A percentile compares a stretch with the other conserved stretches of the same genome.
These are phyloP conservation scores for Mycena chlorophos DNA, from an alignment of 768 basidiomycete genomes.

Conservation along the genomic window DNA sequence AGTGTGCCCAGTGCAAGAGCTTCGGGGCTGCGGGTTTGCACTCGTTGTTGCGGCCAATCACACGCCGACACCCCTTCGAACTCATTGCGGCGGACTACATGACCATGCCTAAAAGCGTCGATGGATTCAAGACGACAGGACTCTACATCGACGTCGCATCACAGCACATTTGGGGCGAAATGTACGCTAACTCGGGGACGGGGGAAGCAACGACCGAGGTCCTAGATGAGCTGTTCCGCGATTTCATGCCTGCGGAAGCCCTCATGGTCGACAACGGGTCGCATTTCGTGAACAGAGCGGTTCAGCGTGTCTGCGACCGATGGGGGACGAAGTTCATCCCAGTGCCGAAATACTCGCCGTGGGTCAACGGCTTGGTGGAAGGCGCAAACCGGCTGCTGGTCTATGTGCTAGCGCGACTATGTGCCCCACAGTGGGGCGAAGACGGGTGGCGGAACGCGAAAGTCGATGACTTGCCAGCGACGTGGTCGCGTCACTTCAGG, in stretches of 20 bases:
- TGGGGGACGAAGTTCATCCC: constrained; percentile 10
- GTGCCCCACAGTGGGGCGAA: constrained; percentile 20
- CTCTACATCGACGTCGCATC: constrained; percentile 21
- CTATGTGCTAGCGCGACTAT: constrained; percentile 17
- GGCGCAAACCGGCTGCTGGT: constrained; percentile 25
- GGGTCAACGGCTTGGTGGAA: constrained; percentile 29
- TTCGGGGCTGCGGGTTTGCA: constrained; percentile 25
- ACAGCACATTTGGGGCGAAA: constrained; percentile 26
- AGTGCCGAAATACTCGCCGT: constrained; percentile 25
- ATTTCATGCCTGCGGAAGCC: constrained; percentile 9
- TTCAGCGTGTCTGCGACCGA: constrained; percentile 16
- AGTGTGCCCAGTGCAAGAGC: constrained; percentile 28
- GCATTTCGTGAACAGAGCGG: constrained; percentile 25
- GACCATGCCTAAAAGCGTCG: constrained; percentile 23
- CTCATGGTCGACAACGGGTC: constrained; percentile 29
- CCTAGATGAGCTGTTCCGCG: constrained; percentile 19
- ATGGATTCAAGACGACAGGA: constrained; percentile 16
- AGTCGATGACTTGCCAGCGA: constrained; percentile 13
- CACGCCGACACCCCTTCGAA: constrained; percentile 27
- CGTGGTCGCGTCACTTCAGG: constrained; percentile 25
- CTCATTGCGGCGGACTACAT: constrained; percentile 30
- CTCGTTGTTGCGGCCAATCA: constrained; percentile 30
- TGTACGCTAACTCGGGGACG: background rate
- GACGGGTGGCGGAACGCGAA: constrained; percentile 1
- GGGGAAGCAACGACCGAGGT: background rate